Conservation (phyloP, 345 rosid species). For the Erucastrum elatum region DNA sequence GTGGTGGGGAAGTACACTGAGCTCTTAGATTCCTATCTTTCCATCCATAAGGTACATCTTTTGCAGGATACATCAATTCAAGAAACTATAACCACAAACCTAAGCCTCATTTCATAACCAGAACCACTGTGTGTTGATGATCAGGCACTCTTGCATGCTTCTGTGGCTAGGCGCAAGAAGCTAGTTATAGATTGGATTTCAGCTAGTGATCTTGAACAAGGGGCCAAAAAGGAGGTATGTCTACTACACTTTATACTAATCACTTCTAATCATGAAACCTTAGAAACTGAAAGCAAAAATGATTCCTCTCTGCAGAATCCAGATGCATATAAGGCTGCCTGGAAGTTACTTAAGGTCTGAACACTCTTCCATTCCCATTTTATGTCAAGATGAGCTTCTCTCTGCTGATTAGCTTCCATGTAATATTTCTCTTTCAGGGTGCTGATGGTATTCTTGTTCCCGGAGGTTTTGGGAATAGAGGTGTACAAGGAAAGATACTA, state of each 20-base stretch:
- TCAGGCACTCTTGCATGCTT: slow-evolving; percentile 97
- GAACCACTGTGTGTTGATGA: slow-evolving; percentile 22
- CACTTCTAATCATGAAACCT: slow-evolving; percentile 8
- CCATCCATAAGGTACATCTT: slow-evolving; percentile 62
- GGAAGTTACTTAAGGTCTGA: slow-evolving; percentile 80
- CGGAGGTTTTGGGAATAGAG: slow-evolving; percentile 99
- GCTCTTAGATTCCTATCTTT: slow-evolving; percentile 89
- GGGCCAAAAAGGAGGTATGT: slow-evolving; percentile 56
- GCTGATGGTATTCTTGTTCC: slow-evolving; percentile 96
- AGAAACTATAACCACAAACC: neutral
- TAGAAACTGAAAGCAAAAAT: slow-evolving; percentile 25
- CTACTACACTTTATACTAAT: slow-evolving; percentile 7
- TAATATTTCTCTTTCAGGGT: slow-evolving; percentile 51
- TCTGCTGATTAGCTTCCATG: neutral
- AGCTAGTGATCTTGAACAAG: slow-evolving; percentile 81
- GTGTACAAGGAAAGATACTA: slow-evolving; percentile 88
- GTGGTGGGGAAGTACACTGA: slow-evolving; percentile 95
- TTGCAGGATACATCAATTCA: neutral
- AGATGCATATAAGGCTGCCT: slow-evolving; percentile 67
- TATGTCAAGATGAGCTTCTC: neutral
- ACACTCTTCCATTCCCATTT: neutral
- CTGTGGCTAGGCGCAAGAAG: slow-evolving; percentile 70
- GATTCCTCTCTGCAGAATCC: slow-evolving; percentile 57
- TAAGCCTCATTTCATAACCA: neutral
- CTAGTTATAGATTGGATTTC: slow-evolving; percentile 87